phyloP scores from a whole-genome alignment of 139 green algal species.

The Chlorella sp. region DNA sequence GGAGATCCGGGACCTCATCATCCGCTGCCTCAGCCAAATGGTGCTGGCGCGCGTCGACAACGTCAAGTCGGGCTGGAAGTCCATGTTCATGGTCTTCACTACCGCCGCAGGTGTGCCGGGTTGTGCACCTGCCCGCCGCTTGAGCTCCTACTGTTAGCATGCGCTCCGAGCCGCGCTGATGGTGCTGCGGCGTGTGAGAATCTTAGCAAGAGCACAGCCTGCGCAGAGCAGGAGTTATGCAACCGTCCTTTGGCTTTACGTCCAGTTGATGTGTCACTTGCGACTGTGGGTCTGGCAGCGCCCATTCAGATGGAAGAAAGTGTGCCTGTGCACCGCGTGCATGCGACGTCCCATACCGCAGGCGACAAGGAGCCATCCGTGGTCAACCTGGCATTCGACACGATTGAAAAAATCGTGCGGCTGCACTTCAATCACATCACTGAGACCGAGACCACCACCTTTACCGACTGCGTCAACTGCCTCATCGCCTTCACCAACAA shows the following conservation, averaged over 20 bases:
- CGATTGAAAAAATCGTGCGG: conserved; percentile 96
- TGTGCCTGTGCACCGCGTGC: too few species aligned
- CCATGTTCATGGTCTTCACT: conserved; percentile 99
- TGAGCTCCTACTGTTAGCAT: too few species aligned
- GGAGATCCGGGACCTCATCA: conserved; percentile 97
- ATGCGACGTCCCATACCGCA: too few species aligned
- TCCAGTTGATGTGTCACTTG: too few species aligned
- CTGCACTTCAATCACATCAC: conserved; percentile 98
- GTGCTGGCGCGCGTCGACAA: conserved; percentile 86
- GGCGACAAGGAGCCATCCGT: conserved; percentile 67
- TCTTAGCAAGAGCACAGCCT: too few species aligned
- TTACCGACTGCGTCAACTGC: conserved; percentile 99
- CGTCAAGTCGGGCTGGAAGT: conserved; percentile 97
- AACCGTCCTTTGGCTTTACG: too few species aligned
- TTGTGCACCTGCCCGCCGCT: too few species aligned
- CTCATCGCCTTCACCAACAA: conserved; percentile 99
- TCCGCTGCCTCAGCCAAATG: conserved; percentile 90
- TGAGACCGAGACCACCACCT: conserved; percentile 95
- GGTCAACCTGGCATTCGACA: conserved; percentile 87
- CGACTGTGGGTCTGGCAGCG: too few species aligned
- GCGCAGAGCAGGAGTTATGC: too few species aligned
- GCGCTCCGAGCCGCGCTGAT: too few species aligned
- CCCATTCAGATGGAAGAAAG: too few species aligned
- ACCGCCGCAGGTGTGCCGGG: conserved; percentile 78
- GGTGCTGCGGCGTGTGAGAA: too few species aligned